phyloP scores from a whole-genome alignment of 2,329 filamentous ascomycete genomes.

The Fusarium oxysporum region DNA sequence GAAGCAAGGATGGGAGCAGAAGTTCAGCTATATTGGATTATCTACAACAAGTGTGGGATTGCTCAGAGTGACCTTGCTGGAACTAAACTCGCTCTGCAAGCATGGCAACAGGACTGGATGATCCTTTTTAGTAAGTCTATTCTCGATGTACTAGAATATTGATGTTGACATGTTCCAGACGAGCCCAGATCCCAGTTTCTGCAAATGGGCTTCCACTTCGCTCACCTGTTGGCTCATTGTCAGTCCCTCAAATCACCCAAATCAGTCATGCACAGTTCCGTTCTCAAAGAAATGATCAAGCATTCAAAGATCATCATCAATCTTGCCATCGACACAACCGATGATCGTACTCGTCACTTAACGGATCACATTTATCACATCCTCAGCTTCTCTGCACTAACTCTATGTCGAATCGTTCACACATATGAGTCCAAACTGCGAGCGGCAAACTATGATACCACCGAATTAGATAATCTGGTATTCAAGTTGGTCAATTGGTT shows the following conservation, averaged over 20 bases:
- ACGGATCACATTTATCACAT: constrained; percentile 48
- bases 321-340: constrained; percentile 45
- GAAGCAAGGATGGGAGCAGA: constrained; percentile 47
- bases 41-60: constrained; percentile 36
- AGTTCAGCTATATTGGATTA: constrained; percentile 46
- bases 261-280: constrained; percentile 15
- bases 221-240: constrained; percentile 39
- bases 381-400: constrained; percentile 45
- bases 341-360: constrained; percentile 45
- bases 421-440: constrained; percentile 39
- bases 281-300: constrained; percentile 41
- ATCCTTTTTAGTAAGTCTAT: constrained; percentile 33
- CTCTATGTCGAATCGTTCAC: constrained; percentile 37
- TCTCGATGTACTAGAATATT: neutral
- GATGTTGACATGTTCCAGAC: constrained; percentile 22
- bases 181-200: constrained; percentile 47
- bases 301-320: constrained; percentile 43
- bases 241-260: constrained; percentile 39
- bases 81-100: constrained; percentile 22
- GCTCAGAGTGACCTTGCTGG: constrained; percentile 14
- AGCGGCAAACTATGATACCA: constrained; percentile 19
- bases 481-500: constrained; percentile 41
- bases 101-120: constrained; percentile 41
- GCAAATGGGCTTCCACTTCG: constrained; percentile 47
- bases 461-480: constrained; percentile 29